Evolutionary conservation across 495 filamentous ascomycete genomes (phyloP).

Genomic region (Mytilinidion resinicola): DNA sequence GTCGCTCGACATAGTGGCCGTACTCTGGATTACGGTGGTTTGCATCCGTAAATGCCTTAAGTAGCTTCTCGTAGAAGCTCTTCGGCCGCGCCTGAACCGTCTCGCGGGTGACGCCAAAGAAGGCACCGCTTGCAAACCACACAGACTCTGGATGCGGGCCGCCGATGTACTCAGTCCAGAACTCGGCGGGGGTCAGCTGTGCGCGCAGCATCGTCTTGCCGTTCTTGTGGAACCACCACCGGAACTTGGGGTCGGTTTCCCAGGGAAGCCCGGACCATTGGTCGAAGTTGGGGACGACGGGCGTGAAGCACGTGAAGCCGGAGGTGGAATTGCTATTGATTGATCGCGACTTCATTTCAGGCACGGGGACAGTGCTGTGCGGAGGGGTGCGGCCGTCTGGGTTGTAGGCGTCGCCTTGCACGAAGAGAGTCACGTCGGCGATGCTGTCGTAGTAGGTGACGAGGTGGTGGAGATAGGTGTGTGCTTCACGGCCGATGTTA

Average conservation of each 20-base stretch:
- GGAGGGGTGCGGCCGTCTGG: slow-evolving; percentile 5
- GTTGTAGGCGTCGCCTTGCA: slow-evolving; percentile 42
- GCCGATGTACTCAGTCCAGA: not conserved
- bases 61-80: not conserved
- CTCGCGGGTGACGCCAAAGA: not conserved
- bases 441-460: slow-evolving; percentile 39
- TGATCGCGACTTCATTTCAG: not conserved
- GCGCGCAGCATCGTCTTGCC: not conserved
- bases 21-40: not conserved
- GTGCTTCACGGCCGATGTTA: slow-evolving; percentile 42
- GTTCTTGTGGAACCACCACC: not conserved
- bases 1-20: not conserved
- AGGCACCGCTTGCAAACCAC: not conserved
- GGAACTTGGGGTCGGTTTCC: not conserved
- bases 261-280: not conserved
- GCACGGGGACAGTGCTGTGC: not conserved
- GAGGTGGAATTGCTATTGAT: not conserved
- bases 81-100: not conserved
- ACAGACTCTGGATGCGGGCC: not conserved
- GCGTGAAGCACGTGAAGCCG: not conserved
- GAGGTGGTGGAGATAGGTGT: slow-evolving; percentile 44
- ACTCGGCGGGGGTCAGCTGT: not conserved
- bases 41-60: not conserved
- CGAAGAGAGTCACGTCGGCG: slow-evolving; percentile 42
- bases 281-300: not conserved